These are phyloP conservation scores for Salix viminalis DNA, from an alignment of 345 rosid species.

Conservation along the genomic window DNA sequence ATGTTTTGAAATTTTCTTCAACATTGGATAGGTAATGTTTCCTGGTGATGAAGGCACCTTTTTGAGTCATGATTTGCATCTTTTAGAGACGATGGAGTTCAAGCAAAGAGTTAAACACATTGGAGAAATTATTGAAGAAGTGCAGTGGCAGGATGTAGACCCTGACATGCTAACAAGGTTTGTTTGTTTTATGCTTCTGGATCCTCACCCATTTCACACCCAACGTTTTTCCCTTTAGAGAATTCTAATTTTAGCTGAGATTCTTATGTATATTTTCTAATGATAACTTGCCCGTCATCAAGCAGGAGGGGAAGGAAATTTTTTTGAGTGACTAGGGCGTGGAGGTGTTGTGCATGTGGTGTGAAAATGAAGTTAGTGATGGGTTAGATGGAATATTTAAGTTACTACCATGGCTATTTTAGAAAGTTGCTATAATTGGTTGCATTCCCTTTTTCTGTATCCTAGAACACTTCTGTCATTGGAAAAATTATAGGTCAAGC, in stretches of 20 bases:
- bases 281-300: no score
- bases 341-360: no score
- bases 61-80: constrained; percentile 75
- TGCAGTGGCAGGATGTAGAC: constrained; percentile 73
- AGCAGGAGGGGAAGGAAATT: no score
- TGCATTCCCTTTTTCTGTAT: not conserved
- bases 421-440: not conserved
- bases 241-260: no score
- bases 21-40: constrained; percentile 50
- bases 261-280: no score
- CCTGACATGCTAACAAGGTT: constrained; percentile 93
- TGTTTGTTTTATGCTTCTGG: constrained; percentile 8
- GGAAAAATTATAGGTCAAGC: no score
- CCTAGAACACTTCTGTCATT: not conserved
- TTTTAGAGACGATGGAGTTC: constrained; percentile 84
- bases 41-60: constrained; percentile 56
- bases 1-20: not conserved
- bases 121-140: constrained; percentile 71
- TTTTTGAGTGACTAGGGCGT: no score
- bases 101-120: constrained; percentile 75
- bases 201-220: not conserved
- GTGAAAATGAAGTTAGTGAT: not conserved
- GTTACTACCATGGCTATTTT: not conserved
- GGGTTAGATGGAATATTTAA: not conserved
- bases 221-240: not conserved